These are phyloP conservation scores for Haberlea rhodopensis DNA, from an alignment of 257 asterid species.

Conservation along the genomic window DNA sequence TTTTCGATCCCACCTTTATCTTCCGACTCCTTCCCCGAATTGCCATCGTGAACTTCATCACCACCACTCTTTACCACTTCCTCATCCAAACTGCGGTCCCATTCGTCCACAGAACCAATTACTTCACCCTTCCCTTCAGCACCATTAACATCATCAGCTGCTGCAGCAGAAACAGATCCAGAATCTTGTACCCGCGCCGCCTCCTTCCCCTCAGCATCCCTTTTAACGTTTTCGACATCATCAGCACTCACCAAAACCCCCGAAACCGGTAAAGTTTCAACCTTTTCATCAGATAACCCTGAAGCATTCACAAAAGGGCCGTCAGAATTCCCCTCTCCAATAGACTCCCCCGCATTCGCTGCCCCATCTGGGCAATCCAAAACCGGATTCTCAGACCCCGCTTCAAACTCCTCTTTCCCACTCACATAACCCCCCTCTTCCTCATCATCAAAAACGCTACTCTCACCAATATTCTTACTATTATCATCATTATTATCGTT, in stretches of 20 bases:
- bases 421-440: slow-evolving; percentile 47
- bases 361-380: slow-evolving; percentile 22
- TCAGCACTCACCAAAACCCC: slow-evolving; percentile 34
- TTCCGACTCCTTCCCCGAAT: slow-evolving; percentile 4
- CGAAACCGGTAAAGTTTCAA: slow-evolving; percentile 30
- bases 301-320: slow-evolving; percentile 28
- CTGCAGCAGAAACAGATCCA: slow-evolving; percentile 7
- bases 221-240: slow-evolving; percentile 31
- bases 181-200: slow-evolving; percentile 22
- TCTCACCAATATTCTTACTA: slow-evolving; percentile 29
- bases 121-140: slow-evolving; percentile 5
- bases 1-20: slow-evolving; percentile 17
- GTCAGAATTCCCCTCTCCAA: slow-evolving; percentile 29
- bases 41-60: slow-evolving; percentile 6
- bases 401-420: slow-evolving; percentile 61
- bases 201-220: slow-evolving; percentile 34
- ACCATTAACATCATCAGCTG: background rate
- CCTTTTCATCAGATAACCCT: slow-evolving; percentile 25
- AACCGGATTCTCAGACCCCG: slow-evolving; percentile 34
- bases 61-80: background rate
- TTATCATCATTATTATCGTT: slow-evolving; percentile 13
- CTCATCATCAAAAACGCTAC: slow-evolving; percentile 46
- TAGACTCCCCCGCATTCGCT: slow-evolving; percentile 8
- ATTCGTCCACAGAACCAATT: slow-evolving; percentile 22
- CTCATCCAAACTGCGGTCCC: background rate